Conservation (phyloP, 2,329 filamentous ascomycete species). For the Pseudogymnoascus sp. region DNA sequence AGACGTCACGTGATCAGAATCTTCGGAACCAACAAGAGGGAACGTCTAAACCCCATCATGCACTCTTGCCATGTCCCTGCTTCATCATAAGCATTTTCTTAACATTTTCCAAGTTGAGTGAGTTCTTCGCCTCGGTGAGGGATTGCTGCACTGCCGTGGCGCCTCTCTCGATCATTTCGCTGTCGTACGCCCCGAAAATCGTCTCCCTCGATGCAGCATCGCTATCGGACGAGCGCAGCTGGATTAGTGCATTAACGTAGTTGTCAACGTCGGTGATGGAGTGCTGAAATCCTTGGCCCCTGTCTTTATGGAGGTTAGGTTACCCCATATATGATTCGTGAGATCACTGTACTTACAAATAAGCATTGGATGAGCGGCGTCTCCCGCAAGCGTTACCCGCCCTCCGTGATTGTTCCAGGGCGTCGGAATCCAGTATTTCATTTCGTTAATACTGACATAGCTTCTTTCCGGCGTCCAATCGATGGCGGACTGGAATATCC, state of each 20-base stretch:
- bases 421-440: slow-evolving; percentile 31
- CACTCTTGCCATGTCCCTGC: slow-evolving; percentile 23
- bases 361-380: slow-evolving; percentile 42
- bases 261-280: slow-evolving; percentile 35
- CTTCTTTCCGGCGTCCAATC: slow-evolving; percentile 31
- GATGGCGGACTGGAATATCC: slow-evolving; percentile 30
- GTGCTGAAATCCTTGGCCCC: slow-evolving; percentile 41
- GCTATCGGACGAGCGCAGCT: slow-evolving; percentile 16
- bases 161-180: slow-evolving; percentile 30
- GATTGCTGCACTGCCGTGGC: slow-evolving; percentile 31
- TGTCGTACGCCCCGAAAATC: slow-evolving; percentile 27
- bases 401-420: slow-evolving; percentile 25
- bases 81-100: slow-evolving; percentile 31
- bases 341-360: slow-evolving; percentile 36
- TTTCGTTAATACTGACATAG: slow-evolving; percentile 29
- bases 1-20: neutral
- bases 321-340: neutral
- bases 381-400: slow-evolving; percentile 36
- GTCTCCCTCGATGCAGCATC: slow-evolving; percentile 14
- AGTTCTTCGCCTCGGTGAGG: slow-evolving; percentile 28
- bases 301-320: slow-evolving; percentile 23
- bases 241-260: slow-evolving; percentile 30
- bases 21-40: neutral
- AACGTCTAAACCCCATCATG: slow-evolving; percentile 9
- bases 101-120: slow-evolving; percentile 26